Evolutionary conservation across 257 asterid species (phyloP), one percentile per base, ranked within the genome.

Genomic region (Galeopsis tetrahit): DNA sequence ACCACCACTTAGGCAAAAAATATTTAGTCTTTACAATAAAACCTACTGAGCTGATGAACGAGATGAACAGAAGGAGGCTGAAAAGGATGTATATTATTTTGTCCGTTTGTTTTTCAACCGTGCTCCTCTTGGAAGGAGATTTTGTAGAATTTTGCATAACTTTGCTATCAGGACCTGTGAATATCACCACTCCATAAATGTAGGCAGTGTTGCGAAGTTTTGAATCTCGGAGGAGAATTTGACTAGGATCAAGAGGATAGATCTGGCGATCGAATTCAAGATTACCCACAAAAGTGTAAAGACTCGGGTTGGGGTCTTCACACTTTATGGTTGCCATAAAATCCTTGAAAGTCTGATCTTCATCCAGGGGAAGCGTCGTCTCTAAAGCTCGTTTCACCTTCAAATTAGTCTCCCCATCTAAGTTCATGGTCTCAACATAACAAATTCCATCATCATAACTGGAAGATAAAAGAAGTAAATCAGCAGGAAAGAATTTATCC

Each of bases 351-450:
- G 88, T 21, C 10, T 71, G 77, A 43, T 88, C 97, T 56, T 92
- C 94, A 10, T 89, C 97, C 58, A 90, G 72, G 21, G 87, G 83
- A 66, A 88, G 75, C 5, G 99, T 95, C 40, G 81, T 85, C 85
- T 95, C 99, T 67, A 92, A 70, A 40, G 96, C 80, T 74, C 95
- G 86, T 79, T 95, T 95, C 51, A 95, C 97, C 82, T 95, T 95
- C 83, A 95, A 87, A 85, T 95, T 95, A 58, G 99, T 95, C 86
- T 95, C 99, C 69, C 99, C 99, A 34, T 95, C 99, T 68, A 95
- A 85, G 85, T 95, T 95, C 99, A 95, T 92, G 10, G 99, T 95
- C 72, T 95, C 99, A 51, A 95, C 99, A 53, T 95, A 95, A 70
- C 99, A 95, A 40, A 95, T 95, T 8, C 99, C 99, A 74, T 95